Percentiles rank a stretch among this genome's conserved stretches.
phyloP scores from a whole-genome alignment of 1,284 basidiomycete species.

The Xanthoconium separans region DNA sequence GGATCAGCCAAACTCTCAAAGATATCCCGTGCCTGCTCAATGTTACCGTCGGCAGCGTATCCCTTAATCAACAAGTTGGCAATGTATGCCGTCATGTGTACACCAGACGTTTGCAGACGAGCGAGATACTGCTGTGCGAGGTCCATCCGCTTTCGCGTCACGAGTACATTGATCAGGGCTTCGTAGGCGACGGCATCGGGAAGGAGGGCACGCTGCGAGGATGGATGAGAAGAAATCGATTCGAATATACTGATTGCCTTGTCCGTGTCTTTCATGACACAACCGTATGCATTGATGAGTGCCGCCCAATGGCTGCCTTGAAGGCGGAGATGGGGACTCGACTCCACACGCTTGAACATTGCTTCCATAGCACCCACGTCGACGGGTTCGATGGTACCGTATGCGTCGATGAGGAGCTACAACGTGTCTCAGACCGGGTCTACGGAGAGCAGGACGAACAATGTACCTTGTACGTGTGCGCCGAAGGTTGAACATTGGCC shows the following conservation, averaged over 20 bases:
- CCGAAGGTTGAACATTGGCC: constrained; percentile 71
- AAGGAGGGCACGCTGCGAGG: constrained; percentile 38
- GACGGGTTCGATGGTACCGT: constrained; percentile 84
- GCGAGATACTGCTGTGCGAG: constrained; percentile 71
- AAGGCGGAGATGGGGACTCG: constrained; percentile 55
- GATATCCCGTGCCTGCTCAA: constrained; percentile 69
- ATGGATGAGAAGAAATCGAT: constrained; percentile 59
- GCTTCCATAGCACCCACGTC: constrained; percentile 76
- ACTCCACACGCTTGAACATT: constrained; percentile 64
- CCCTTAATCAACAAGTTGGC: constrained; percentile 92
- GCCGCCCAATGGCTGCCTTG: constrained; percentile 91
- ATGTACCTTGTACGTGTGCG: constrained; percentile 90
- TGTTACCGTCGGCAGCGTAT: constrained; percentile 71
- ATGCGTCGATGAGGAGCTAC: constrained; percentile 87
- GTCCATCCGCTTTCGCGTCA: constrained; percentile 78
- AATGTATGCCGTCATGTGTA: constrained; percentile 95
- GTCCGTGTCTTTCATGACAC: constrained; percentile 75
- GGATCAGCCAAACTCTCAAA: constrained; percentile 92
- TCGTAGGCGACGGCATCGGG: constrained; percentile 92
- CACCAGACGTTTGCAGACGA: constrained; percentile 61
- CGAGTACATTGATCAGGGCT: constrained; percentile 85
- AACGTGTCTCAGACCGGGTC: constrained; percentile 13
- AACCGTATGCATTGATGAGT: constrained; percentile 90
- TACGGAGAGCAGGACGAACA: background rate
- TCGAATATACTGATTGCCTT: constrained; percentile 81